These are phyloP conservation scores for Sutorius eximius DNA, from an alignment of 1,284 basidiomycete species.

Conservation along the genomic window DNA sequence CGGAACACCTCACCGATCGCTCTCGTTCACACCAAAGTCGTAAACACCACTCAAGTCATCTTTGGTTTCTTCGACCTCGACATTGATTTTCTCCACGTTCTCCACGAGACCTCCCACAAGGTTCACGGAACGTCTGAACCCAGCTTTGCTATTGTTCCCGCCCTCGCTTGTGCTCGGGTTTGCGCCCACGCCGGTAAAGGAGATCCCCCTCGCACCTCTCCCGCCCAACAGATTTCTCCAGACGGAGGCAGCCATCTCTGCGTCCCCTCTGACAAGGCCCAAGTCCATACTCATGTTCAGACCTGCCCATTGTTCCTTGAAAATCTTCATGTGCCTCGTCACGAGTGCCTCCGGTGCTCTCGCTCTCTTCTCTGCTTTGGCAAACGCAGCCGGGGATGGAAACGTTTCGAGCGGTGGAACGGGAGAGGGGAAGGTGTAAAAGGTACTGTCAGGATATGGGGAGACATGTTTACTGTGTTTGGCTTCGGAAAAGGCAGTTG, in stretches of 20 bases:
- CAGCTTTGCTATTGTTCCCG: not conserved
- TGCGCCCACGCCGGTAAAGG: conserved; percentile 29
- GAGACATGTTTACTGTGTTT: conserved; percentile 19
- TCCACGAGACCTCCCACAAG: conserved; percentile 62
- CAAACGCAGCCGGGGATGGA: conserved; percentile 21
- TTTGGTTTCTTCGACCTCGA: conserved; percentile 54
- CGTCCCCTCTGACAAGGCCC: conserved; percentile 71
- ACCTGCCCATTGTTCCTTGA: conserved; percentile 93
- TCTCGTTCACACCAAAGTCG: conserved; percentile 62
- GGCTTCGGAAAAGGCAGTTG: conserved; percentile 37
- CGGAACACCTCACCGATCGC: conserved; percentile 27
- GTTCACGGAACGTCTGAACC: conserved; percentile 63
- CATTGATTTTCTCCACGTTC: conserved; percentile 54
- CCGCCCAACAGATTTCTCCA: conserved; percentile 93
- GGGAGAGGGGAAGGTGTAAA: conserved; percentile 52
- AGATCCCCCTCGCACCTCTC: conserved; percentile 68
- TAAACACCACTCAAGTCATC: conserved; percentile 74
- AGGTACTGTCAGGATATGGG: conserved; percentile 37
- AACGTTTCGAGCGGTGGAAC: conserved; percentile 27
- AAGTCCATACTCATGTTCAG: conserved; percentile 82
- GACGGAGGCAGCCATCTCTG: conserved; percentile 81
- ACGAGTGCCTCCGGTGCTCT: conserved; percentile 79
- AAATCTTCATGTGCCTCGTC: conserved; percentile 87
- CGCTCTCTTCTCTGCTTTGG: conserved; percentile 38
- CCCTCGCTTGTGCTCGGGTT: conserved; percentile 2